Evolutionary conservation across 1,139 yeast genomes (phyloP).

Genomic region (Suhomyces bribrorum): DNA sequence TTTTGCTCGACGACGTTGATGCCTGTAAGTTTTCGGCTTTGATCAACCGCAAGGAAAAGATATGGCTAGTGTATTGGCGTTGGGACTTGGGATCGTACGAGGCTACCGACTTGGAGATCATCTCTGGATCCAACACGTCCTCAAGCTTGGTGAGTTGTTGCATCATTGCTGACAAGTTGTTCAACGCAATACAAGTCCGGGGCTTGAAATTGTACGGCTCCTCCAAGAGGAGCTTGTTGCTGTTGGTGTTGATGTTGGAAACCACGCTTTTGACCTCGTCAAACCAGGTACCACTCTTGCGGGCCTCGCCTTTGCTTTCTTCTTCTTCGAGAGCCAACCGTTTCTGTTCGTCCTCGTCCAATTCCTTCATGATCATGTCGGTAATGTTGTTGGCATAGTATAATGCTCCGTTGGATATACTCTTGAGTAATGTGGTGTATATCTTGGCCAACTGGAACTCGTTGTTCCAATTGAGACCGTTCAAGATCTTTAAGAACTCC

Average conservation of each 20-base stretch:
- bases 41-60: slow-evolving; percentile 66
- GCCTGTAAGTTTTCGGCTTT: slow-evolving; percentile 72
- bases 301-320: slow-evolving; percentile 24
- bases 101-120: slow-evolving; percentile 50
- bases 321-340: slow-evolving; percentile 28
- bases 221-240: slow-evolving; percentile 37
- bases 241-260: slow-evolving; percentile 43
- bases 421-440: slow-evolving; percentile 57
- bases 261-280: slow-evolving; percentile 51
- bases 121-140: slow-evolving; percentile 61
- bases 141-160: slow-evolving; percentile 61
- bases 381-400: slow-evolving; percentile 52
- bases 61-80: slow-evolving; percentile 46
- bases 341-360: slow-evolving; percentile 40
- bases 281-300: slow-evolving; percentile 39
- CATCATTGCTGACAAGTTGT: slow-evolving; percentile 66
- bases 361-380: slow-evolving; percentile 51
- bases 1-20: slow-evolving; percentile 28
- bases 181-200: slow-evolving; percentile 73
- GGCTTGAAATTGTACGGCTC: slow-evolving; percentile 62
- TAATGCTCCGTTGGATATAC: slow-evolving; percentile 62
- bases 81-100: slow-evolving; percentile 32
- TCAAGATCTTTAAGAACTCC: slow-evolving; percentile 55
- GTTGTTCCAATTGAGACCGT: slow-evolving; percentile 62
- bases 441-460: slow-evolving; percentile 60